Evolutionary conservation across 1,284 basidiomycete species (phyloP), one percentile per base, ranked within the genome.

Genomic region (Trichosporon inkin): DNA sequence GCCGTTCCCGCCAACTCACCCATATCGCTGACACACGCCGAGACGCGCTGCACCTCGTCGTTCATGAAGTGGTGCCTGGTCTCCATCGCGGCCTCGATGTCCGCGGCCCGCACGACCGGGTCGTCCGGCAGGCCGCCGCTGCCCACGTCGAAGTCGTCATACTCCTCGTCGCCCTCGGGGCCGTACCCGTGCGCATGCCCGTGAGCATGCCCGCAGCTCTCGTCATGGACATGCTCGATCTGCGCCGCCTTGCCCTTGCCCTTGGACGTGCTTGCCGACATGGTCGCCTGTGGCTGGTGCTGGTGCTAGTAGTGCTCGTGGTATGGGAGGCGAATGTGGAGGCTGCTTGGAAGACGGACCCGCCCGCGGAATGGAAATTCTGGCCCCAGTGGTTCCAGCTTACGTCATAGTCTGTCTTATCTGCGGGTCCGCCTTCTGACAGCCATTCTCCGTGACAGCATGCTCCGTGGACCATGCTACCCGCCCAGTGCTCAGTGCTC

Each of bases 11-110:
- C 22, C 10, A 11, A 64, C 66, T 13, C 60, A 68, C 69, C 69
- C 58, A 66, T 55, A 38, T 69, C 68, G 6, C 61, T 62, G 39
- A 71, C 56, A 35, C 68, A 69, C 3, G 62, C 57, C 13, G 51
- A 47, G 2, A 44, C 44, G 20, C 66, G 59, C 20, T 63, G 56
- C 22, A 61, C 62, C 24, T 58, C 57, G 6, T 34, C 37, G 55
- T 66, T 65, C 35, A 71, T 47, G 37, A 62, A 65, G 58, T 71
- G 69, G 10, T 53, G 37, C 11, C 61, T 57, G 19, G 55, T 40
- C 54, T 62, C 56, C 61, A 69, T 61, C 10, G 60, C 62, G 6
- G 53, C 56, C 10, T 67, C 64, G 20, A 71, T 68, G 32, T 63
- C 63, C 10, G 54, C 58, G 6, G 67, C 58, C 22, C 56, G 62